Evolutionary conservation across 495 filamentous ascomycete genomes (phyloP), one percentile per base, ranked within the genome.

Genomic region (Parathielavia appendiculata): DNA sequence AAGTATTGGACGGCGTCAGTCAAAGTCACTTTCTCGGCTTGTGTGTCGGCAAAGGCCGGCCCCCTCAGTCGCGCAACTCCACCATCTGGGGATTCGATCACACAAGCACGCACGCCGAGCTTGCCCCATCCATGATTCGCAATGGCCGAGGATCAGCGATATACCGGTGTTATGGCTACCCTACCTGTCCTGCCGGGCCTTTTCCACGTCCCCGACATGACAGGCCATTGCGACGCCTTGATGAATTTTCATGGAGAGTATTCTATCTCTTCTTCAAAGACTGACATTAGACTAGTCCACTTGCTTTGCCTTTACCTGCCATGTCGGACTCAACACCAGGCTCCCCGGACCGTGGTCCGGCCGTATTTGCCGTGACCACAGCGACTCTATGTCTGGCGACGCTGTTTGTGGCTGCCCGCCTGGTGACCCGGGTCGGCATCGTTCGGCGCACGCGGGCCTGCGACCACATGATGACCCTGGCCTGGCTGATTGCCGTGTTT

Each of bases 401-500:
- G 49, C 64, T 87, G 26, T 90, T 93, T 65, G 89, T 95, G 54
- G 76, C 76, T 26, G 78, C 88, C 3, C 81, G 91, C 22, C 77
- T 95, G 54, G 63, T 89, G 32, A 90, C 88, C 39, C 81, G 91
- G 23, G 76, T 83, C 46, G 83, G 81, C 34, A 85, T 97, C 38
- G 84, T 95, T 47, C 82, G 81, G 60, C 82, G 75, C 56, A 70
- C 91, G 14, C 79, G 78, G 32, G 76, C 77, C 68, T 90, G 96
- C 69, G 92, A 97, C 73, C 90, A 89, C 74, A 80, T 89, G 63
- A 95, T 97, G 60, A 67, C 91, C 22, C 43, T 90, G 57, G 90
- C 91, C 61, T 96, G 89, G 92, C 79, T 90, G 26, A 72, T 96
- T 23, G 84, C 91, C 41, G 84, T 92, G 57, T 89, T 83, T 23